A percentile compares a stretch with the other conserved stretches of the same genome.
Conservation (phyloP, 768 basidiomycete genomes). For the Amanita muscaria region DNA sequence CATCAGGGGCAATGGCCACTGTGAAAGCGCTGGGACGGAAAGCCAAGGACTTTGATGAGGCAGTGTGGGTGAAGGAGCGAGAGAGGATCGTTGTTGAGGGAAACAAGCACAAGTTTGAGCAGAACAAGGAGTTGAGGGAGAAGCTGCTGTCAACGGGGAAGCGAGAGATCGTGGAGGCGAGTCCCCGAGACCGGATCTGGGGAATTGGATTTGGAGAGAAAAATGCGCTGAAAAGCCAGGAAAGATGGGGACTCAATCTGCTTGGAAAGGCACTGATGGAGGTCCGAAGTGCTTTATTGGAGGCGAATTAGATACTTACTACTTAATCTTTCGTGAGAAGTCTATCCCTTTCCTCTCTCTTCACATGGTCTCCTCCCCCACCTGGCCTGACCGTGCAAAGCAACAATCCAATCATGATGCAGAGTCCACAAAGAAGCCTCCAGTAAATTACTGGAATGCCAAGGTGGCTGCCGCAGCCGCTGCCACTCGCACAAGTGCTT, state of each 20-base stretch:
- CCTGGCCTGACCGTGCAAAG: slow-evolving; percentile 50
- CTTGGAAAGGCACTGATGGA: slow-evolving; percentile 40
- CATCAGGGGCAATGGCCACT: slow-evolving; percentile 25
- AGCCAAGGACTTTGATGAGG: slow-evolving; percentile 40
- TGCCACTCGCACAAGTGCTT: slow-evolving; percentile 2
- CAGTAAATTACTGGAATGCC: slow-evolving; percentile 23
- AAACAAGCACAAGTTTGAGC: slow-evolving; percentile 45
- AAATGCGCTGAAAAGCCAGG: slow-evolving; percentile 32
- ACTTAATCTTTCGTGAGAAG: slow-evolving; percentile 1
- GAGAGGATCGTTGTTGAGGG: slow-evolving; percentile 45
- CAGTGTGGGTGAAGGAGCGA: slow-evolving; percentile 35
- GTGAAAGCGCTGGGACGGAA: slow-evolving; percentile 49
- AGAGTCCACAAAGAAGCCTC: slow-evolving; percentile 11
- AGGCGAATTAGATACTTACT: background rate
- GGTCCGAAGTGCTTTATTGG: slow-evolving; percentile 25
- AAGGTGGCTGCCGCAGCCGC: slow-evolving; percentile 21
- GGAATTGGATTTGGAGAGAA: slow-evolving; percentile 48
- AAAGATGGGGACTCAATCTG: slow-evolving; percentile 51
- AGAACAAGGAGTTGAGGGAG: slow-evolving; percentile 32
- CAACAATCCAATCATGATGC: slow-evolving; percentile 19
- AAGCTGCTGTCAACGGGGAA: slow-evolving; percentile 40
- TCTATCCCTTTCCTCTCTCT: background rate
- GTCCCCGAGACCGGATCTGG: slow-evolving; percentile 55
- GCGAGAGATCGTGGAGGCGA: slow-evolving; percentile 45
- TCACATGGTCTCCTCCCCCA: slow-evolving; percentile 25